Conservation (phyloP, 108 stramenopile species). For the Pseudonitzschia pungens region DNA sequence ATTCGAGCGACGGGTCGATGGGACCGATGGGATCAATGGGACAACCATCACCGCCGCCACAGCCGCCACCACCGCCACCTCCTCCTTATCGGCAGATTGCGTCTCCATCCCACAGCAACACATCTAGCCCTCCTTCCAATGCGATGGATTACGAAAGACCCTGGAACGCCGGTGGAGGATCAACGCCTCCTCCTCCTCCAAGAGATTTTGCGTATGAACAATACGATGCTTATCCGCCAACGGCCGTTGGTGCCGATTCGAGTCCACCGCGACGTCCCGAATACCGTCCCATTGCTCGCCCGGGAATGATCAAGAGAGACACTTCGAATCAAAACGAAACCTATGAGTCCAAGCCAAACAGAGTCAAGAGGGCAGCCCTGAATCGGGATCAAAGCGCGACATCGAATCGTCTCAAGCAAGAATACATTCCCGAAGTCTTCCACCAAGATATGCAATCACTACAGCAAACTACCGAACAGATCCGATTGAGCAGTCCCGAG, state of each 20-base stretch:
- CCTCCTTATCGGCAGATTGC: conserved; percentile 17
- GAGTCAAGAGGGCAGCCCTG: conserved; percentile 69
- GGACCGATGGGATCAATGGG: conserved; percentile 7
- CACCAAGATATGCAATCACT: conserved; percentile 60
- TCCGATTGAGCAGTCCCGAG: conserved; percentile 18
- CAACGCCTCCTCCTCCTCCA: conserved; percentile 14
- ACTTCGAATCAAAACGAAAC: conserved; percentile 82
- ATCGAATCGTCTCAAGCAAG: conserved; percentile 68
- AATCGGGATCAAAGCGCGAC: conserved; percentile 71
- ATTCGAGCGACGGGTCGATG: conserved; percentile 17
- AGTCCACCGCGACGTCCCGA: background rate
- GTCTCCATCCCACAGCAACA: conserved; percentile 18
- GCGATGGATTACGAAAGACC: conserved; percentile 37
- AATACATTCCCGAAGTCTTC: conserved; percentile 36
- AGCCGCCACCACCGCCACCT: background rate
- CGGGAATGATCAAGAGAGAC: conserved; percentile 75
- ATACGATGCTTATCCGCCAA: conserved; percentile 14
- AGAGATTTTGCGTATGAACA: background rate
- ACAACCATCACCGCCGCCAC: conserved; percentile 5
- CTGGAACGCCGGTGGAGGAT: conserved; percentile 31
- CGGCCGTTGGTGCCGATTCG: conserved; percentile 1
- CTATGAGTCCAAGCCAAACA: conserved; percentile 60
- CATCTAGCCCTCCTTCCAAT: conserved; percentile 36
- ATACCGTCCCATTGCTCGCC: conserved; percentile 34
- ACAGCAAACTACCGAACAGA: conserved; percentile 48